Conservation (phyloP, 345 rosid species). For the Gossypium mustelinum region DNA sequence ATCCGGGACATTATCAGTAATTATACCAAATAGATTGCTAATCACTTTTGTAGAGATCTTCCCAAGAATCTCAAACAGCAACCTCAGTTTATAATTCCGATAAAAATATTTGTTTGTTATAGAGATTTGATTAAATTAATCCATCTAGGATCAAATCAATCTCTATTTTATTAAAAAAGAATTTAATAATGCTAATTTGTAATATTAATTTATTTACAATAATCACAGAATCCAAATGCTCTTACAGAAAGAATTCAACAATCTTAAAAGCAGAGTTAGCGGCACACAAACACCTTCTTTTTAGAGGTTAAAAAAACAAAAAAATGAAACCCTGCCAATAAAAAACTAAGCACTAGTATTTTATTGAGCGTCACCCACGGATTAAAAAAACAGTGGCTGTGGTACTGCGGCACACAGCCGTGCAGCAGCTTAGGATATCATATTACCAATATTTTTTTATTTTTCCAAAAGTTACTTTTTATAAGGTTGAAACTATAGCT, state of each 20-base stretch:
- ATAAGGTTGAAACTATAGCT: neutral
- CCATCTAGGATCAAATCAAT: rapidly evolving
- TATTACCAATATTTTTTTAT: neutral
- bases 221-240: neutral
- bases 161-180: no score
- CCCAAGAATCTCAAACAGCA: neutral
- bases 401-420: neutral
- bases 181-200: no score
- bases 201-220: neutral
- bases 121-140: no score
- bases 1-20: neutral
- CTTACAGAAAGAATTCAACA: neutral
- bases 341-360: neutral
- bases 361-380: neutral
- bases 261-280: conserved; percentile 1
- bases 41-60: neutral
- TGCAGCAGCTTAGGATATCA: neutral
- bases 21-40: neutral
- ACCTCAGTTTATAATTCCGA: neutral
- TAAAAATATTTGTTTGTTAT: no score
- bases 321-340: neutral
- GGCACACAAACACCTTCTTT: neutral
- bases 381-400: neutral
- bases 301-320: no score
- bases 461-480: neutral